Evolutionary conservation across 192 early-diverging fungal genomes (phyloP), one percentile per base, ranked within the genome.

Genomic region (Coemansia brasiliensis): DNA sequence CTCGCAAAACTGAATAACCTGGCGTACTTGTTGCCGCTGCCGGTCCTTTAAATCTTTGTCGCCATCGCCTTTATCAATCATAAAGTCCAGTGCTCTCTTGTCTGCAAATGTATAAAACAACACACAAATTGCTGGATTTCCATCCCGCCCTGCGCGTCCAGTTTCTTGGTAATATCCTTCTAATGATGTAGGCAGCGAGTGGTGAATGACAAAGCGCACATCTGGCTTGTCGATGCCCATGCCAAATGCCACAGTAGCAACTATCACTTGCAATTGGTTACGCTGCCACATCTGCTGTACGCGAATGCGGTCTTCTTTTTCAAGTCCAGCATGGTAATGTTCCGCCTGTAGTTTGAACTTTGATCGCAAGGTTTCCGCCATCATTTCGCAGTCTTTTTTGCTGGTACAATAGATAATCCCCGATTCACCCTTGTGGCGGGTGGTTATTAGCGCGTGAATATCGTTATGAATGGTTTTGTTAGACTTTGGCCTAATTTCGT

Each of bases 161-260:
- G 94, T 99, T 66, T 99, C 96, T 74, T 96, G 90, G 59, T 95
- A 95, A 63, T 99, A 99, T 0, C 92, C 92, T 70, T 99, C 96
- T 1, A 99, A 63, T 32, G 90, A 92, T 10, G 89, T 84, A 0
- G 95, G 94, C 18, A 99, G 71, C 10, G 88, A 86, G 69, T 92
- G 88, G 55, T 99, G 96, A 13, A 96, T 90, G 1, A 99, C 94
- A 69, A 91, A 96, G 8, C 95, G 90, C 20, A 99, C 95, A 56
- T 98, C 92, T 4, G 90, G 69, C 76, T 99, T 97, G 79, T 99
- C 94, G 42, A 97, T 95, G 8, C 95, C 96, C 94, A 98, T 95
- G 8, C 96, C 95, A 80, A 99, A 99, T 0, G 96, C 96, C 18
- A 98, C 83, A 0, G 96, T 99, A 0, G 95, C 96, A 1, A 95